Evolutionary conservation across 2,329 filamentous ascomycete species (phyloP), one percentile per base, ranked within the genome.

Genomic region (Fusarium lyarnte): DNA sequence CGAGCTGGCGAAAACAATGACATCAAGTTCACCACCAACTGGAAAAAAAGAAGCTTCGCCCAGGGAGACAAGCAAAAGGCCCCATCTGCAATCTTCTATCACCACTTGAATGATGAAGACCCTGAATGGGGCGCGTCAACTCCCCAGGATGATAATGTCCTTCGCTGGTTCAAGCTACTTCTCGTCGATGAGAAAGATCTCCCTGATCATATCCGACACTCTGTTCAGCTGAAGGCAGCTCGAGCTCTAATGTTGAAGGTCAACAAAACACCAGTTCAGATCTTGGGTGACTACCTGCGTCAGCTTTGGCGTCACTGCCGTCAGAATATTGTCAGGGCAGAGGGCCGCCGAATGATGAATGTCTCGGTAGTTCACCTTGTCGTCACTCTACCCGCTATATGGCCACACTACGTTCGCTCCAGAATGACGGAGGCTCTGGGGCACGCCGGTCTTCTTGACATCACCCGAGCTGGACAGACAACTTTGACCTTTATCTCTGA

Each of bases 361-460:
- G 23, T 47, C 53, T 57, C 53, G 19, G 25, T 17, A 0, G 78
- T 85, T 16, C 77, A 82, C 17, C 72, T 86, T 6, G 78, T 85
- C 3, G 69, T 85, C 3, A 86, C 85, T 0, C 41, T 87, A 0
- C 85, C 85, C 0, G 85, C 85, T 0, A 85, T 86, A 13, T 87
- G 85, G 84, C 81, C 82, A 0, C 72, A 79, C 0, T 84, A 84
- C 58, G 81, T 81, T 2, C 79, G 79, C 3, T 27, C 63, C 1
- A 64, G 78, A 0, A 86, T 87, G 84, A 67, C 75, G 1, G 51
- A 79, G 2, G 85, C 84, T 0, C 78, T 79, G 0, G 39, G 68
- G 0, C 23, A 53, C 1, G 82, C 85, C 0, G 84, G 84, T 0
- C 81, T 87, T 6, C 69, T 85, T 0, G 61, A 74, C 0, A 1